phyloP scores from a whole-genome alignment of 148 eudicot genomes.

The Talinum fruticosum region DNA sequence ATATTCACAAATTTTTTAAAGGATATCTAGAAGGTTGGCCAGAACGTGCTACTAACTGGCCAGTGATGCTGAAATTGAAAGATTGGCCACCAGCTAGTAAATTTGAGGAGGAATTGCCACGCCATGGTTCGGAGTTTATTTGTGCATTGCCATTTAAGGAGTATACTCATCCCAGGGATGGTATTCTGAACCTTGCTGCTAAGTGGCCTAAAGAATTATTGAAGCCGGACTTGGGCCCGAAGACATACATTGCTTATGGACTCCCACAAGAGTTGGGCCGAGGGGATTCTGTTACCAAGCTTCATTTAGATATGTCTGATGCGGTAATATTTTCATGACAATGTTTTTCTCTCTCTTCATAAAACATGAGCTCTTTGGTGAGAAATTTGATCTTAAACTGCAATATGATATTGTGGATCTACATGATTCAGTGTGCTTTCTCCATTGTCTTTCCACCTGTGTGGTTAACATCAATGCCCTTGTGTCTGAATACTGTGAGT shows the following conservation, averaged over 20 bases:
- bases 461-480: background rate
- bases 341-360: background rate
- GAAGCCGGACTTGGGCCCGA: constrained; percentile 68
- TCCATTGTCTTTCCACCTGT: background rate
- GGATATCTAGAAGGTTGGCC: constrained; percentile 38
- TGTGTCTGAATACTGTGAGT: background rate
- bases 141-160: constrained; percentile 66
- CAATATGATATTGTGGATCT: background rate
- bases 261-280: constrained; percentile 62
- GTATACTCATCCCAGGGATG: constrained; percentile 59
- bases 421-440: background rate
- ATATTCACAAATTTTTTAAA: constrained; percentile 50
- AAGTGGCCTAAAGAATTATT: constrained; percentile 33
- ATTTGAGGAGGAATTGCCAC: constrained; percentile 59
- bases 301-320: constrained; percentile 64
- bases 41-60: constrained; percentile 34
- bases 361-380: background rate
- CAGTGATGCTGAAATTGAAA: constrained; percentile 55
- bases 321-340: constrained; percentile 37
- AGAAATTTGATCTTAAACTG: background rate
- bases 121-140: constrained; percentile 60
- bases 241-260: constrained; percentile 74
- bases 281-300: constrained; percentile 76
- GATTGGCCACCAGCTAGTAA: constrained; percentile 63
- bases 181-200: constrained; percentile 51